Evolutionary conservation across 129 eudicot genomes (phyloP).

Genomic region (Flaveria sonorensis): DNA sequence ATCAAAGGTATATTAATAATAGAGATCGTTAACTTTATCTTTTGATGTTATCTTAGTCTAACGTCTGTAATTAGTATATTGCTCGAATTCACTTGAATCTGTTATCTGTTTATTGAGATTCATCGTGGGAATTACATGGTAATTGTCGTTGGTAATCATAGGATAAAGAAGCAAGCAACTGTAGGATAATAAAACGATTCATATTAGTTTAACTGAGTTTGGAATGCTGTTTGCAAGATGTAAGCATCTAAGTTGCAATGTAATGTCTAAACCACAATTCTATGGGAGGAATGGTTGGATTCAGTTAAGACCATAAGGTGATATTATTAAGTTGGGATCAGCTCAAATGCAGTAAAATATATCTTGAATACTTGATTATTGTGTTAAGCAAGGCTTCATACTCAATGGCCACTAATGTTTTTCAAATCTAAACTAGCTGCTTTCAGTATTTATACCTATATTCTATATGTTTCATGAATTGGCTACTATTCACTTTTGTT

Average conservation of each 20-base stretch:
- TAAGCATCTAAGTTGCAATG: neutral
- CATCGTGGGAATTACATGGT: neutral
- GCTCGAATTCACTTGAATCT: too few species aligned
- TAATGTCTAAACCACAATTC: slow-evolving; percentile 11
- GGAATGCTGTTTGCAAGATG: neutral
- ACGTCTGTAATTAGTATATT: too few species aligned
- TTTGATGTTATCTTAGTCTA: too few species aligned
- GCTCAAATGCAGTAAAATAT: neutral
- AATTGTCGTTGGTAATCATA: slow-evolving; percentile 16
- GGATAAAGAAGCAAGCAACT: neutral
- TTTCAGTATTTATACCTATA: neutral
- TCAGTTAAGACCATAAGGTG: neutral
- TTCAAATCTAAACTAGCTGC: neutral
- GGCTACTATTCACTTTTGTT: neutral
- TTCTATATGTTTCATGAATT: neutral
- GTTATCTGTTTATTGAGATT: too few species aligned
- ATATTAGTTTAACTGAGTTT: slow-evolving; percentile 22
- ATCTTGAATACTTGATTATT: neutral
- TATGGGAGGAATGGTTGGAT: neutral
- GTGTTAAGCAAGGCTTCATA: slow-evolving; percentile 2
- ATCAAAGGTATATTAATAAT: too few species aligned
- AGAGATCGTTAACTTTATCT: too few species aligned
- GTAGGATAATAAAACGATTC: neutral
- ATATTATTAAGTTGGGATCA: neutral
- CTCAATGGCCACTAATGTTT: neutral